phyloP scores from a whole-genome alignment of 2,329 filamentous ascomycete species.

The Alternaria sp. region DNA sequence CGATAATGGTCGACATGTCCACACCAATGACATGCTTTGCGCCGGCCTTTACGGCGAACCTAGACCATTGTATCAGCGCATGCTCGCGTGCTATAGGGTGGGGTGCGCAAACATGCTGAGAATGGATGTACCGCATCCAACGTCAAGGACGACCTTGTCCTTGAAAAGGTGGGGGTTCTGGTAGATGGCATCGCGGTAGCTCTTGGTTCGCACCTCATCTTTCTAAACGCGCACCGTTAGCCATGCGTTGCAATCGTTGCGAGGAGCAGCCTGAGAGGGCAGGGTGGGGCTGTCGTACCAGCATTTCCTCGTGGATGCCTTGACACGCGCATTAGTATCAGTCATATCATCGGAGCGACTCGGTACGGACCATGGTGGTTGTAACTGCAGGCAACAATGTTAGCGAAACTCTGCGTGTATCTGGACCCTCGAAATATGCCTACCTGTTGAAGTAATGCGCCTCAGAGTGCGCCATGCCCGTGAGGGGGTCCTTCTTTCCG shows the following conservation, averaged over 20 bases:
- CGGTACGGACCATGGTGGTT: slow-evolving; percentile 87
- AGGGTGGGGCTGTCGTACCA: slow-evolving; percentile 68
- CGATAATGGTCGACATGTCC: slow-evolving; percentile 99
- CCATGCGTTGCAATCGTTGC: background rate
- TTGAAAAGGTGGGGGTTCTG: slow-evolving; percentile 96
- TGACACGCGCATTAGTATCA: slow-evolving; percentile 52
- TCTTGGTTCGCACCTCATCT: slow-evolving; percentile 96
- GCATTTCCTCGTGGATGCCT: slow-evolving; percentile 98
- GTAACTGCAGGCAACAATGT: slow-evolving; percentile 69
- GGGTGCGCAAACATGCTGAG: slow-evolving; percentile 84
- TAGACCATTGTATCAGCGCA: slow-evolving; percentile 53
- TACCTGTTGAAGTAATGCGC: slow-evolving; percentile 99
- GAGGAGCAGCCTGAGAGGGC: slow-evolving; percentile 11
- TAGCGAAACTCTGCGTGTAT: slow-evolving; percentile 41
- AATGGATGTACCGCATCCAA: slow-evolving; percentile 96
- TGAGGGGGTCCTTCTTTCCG: slow-evolving; percentile 56
- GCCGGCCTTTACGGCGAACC: slow-evolving; percentile 95
- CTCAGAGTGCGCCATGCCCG: slow-evolving; percentile 88
- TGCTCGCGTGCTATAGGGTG: slow-evolving; percentile 22
- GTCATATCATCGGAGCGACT: slow-evolving; percentile 40
- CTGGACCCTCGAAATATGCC: slow-evolving; percentile 34
- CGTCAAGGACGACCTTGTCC: slow-evolving; percentile 93
- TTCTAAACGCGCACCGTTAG: slow-evolving; percentile 66
- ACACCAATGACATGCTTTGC: slow-evolving; percentile 99
- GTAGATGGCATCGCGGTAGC: slow-evolving; percentile 96